A percentile compares a stretch with the other conserved stretches of the same genome.
These are phyloP conservation scores for Monilinia vaccinii-corymbosi DNA, from an alignment of 2,329 filamentous ascomycete genomes.

Conservation along the genomic window DNA sequence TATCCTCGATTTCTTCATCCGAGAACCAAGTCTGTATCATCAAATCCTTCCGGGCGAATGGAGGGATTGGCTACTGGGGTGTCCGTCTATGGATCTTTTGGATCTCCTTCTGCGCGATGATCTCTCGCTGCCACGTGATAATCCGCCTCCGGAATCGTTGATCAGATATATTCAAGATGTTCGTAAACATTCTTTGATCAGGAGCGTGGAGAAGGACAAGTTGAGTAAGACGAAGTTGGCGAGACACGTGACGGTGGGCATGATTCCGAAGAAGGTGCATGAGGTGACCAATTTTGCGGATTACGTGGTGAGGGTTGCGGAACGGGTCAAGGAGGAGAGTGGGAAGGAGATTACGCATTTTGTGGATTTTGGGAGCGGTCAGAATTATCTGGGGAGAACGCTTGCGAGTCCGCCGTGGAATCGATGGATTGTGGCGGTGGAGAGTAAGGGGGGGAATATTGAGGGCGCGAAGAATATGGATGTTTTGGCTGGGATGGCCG, in stretches of 20 bases:
- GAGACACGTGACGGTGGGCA: conserved; percentile 69
- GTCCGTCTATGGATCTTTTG: conserved; percentile 66
- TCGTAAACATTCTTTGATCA: conserved; percentile 56
- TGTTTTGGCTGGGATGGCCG: conserved; percentile 66
- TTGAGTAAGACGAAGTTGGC: conserved; percentile 45
- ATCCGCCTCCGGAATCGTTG: conserved; percentile 39
- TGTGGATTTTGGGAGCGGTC: conserved; percentile 91
- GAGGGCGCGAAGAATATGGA: conserved; percentile 77
- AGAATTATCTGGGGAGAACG: conserved; percentile 88
- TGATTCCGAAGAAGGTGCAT: conserved; percentile 94
- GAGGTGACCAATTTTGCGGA: conserved; percentile 87
- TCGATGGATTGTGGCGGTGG: conserved; percentile 80
- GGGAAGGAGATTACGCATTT: conserved; percentile 66
- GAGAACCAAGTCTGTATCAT: conserved; percentile 73
- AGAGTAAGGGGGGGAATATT: conserved; percentile 80
- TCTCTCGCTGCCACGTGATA: conserved; percentile 34
- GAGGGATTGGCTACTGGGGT: conserved; percentile 65
- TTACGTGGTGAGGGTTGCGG: conserved; percentile 59
- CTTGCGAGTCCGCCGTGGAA: conserved; percentile 81
- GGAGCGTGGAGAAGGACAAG: conserved; percentile 36
- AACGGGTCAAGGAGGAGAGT: conserved; percentile 49
- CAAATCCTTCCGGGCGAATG: conserved; percentile 69
- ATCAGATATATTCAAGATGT: conserved; percentile 65
- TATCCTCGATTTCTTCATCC: conserved; percentile 91
- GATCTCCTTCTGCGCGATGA: conserved; percentile 76